These are phyloP conservation scores for Chenopodium berlandieri DNA, from an alignment of 148 eudicot genomes.

Conservation along the genomic window DNA sequence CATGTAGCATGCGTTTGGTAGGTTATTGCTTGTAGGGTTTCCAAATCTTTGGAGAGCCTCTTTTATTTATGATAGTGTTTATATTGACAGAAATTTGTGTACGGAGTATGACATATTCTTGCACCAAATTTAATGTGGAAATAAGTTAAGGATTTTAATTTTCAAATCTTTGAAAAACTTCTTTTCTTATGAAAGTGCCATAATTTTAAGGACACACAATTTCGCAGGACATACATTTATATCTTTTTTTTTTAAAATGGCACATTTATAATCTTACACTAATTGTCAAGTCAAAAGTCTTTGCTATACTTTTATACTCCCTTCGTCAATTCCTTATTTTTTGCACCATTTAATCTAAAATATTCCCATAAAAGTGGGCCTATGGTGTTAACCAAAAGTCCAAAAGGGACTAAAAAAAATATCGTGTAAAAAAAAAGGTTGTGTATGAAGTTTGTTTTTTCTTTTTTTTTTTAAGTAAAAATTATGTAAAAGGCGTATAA, in stretches of 20 bases:
- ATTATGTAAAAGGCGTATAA: too few species aligned
- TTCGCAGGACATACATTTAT: too few species aligned
- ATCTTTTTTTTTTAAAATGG: neutral
- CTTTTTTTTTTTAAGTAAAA: too few species aligned
- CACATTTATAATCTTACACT: neutral
- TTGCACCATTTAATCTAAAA: too few species aligned
- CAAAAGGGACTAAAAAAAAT: too few species aligned
- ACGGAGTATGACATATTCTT: neutral
- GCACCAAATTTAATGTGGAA: neutral
- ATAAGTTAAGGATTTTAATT: neutral
- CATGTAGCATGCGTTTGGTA: neutral
- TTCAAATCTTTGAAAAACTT: neutral
- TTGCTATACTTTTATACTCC: too few species aligned
- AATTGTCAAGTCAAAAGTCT: neutral
- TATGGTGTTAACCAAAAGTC: too few species aligned
- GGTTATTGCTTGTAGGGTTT: neutral
- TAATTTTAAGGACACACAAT: neutral
- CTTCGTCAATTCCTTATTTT: too few species aligned
- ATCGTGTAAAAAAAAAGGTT: too few species aligned
- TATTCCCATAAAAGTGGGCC: too few species aligned
- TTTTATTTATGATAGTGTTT: neutral
- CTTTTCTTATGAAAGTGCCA: too few species aligned
- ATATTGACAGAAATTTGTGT: neutral
- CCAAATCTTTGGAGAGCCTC: neutral
- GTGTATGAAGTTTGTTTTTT: too few species aligned